A percentile compares a stretch with the other conserved stretches of the same genome.
Conservation (phyloP, 78 protist genomes). For the Emiliania huxleyi region DNA sequence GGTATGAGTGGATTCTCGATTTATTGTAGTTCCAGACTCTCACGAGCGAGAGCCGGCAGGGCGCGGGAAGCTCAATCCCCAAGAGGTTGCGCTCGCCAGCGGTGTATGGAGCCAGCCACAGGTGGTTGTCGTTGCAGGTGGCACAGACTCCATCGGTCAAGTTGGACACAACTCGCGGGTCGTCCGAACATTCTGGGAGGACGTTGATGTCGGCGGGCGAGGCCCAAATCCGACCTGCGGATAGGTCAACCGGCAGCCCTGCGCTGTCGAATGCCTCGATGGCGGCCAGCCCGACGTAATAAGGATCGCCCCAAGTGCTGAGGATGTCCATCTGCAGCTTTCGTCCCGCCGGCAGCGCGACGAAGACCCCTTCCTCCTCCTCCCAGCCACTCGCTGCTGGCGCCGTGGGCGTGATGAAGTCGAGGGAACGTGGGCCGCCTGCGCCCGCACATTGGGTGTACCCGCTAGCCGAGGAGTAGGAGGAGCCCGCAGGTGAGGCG, state of each 20-base stretch:
- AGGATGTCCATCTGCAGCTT: background rate
- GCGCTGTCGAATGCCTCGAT: slow-evolving; percentile 61
- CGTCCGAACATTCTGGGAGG: slow-evolving; percentile 1
- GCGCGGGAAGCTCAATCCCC: slow-evolving; percentile 21
- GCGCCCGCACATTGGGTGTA: too few species aligned
- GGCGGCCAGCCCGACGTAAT: slow-evolving; percentile 81
- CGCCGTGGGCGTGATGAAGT: too few species aligned
- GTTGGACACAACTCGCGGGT: slow-evolving; percentile 34
- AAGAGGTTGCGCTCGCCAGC: slow-evolving; percentile 35
- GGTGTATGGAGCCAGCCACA: slow-evolving; percentile 57
- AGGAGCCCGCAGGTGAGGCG: too few species aligned
- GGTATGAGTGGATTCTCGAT: slow-evolving; percentile 37
- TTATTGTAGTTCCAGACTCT: slow-evolving; percentile 84
- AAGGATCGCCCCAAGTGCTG: slow-evolving; percentile 78
- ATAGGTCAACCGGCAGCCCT: background rate
- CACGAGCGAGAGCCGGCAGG: slow-evolving; percentile 32
- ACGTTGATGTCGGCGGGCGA: slow-evolving; percentile 45
- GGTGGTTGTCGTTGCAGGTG: slow-evolving; percentile 39
- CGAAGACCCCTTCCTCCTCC: background rate
- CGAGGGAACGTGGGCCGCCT: too few species aligned
- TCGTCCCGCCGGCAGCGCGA: background rate
- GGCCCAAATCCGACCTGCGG: background rate
- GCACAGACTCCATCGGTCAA: slow-evolving; percentile 6
- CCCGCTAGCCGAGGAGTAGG: too few species aligned
- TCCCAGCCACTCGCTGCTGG: too few species aligned